A percentile compares a stretch with the other conserved stretches of the same genome.
phyloP scores from a whole-genome alignment of 2,329 filamentous ascomycete genomes.

The Aphanocladium album region DNA sequence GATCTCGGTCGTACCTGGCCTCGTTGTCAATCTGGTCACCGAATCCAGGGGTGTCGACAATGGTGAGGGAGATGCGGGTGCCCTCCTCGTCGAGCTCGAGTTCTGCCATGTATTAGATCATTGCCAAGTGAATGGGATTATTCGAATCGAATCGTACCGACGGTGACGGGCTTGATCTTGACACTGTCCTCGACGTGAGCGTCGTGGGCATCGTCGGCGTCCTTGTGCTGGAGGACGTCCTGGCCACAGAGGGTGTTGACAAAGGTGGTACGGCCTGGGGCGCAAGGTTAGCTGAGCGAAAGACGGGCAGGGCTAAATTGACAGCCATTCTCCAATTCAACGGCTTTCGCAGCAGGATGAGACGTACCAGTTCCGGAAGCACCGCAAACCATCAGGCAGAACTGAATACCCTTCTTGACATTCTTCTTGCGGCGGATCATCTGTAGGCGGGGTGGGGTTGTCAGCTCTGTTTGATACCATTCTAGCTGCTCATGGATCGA shows the following conservation, averaged over 20 bases:
- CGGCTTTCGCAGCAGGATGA: background rate
- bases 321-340: background rate
- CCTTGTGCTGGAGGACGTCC: conserved; percentile 84
- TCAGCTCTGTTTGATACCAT: conserved; percentile 2
- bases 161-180: conserved; percentile 96
- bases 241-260: conserved; percentile 99
- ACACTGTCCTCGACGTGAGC: conserved; percentile 95
- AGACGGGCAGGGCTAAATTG: background rate
- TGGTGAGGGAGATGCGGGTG: conserved; percentile 94
- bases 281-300: background rate
- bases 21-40: conserved; percentile 99
- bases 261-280: conserved; percentile 87
- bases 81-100: conserved; percentile 97
- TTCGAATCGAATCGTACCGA: conserved; percentile 57
- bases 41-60: conserved; percentile 97
- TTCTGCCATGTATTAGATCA: conserved; percentile 48
- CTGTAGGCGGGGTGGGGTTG: conserved; percentile 45
- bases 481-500: background rate
- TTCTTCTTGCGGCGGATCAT: conserved; percentile 99
- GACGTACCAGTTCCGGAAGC: conserved; percentile 91
- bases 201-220: conserved; percentile 81
- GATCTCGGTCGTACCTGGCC: conserved; percentile 61
- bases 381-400: conserved; percentile 99
- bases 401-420: conserved; percentile 99
- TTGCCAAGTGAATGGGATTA: conserved; percentile 19